phyloP scores from a whole-genome alignment of 805 yeast species.

The Aciculoconidium aculeatum region DNA sequence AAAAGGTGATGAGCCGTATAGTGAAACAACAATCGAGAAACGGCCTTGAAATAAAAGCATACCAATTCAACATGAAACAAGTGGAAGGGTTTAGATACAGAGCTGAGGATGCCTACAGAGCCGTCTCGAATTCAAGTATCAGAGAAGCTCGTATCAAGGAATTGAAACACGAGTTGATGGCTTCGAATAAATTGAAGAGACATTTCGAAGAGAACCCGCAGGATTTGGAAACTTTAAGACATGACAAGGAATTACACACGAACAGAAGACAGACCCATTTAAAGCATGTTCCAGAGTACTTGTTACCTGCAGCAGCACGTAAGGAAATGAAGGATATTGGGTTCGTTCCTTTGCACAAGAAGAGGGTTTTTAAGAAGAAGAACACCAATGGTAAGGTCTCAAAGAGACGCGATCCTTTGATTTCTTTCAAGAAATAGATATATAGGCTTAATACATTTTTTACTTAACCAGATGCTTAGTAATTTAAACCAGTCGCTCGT shows the following conservation, averaged over 20 bases:
- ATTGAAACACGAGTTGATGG: slow-evolving; percentile 75
- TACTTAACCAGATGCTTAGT: background rate
- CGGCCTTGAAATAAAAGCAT: slow-evolving; percentile 77
- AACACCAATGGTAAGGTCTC: slow-evolving; percentile 5
- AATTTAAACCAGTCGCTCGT: no score
- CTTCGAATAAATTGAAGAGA: slow-evolving; percentile 85
- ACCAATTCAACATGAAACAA: slow-evolving; percentile 85
- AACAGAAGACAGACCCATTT: slow-evolving; percentile 78
- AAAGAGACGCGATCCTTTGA: slow-evolving; percentile 59
- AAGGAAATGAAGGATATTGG: slow-evolving; percentile 49
- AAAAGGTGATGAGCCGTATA: slow-evolving; percentile 73
- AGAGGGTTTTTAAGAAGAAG: slow-evolving; percentile 37
- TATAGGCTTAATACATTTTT: background rate
- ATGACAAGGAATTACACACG: slow-evolving; percentile 84
- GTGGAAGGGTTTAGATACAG: slow-evolving; percentile 95
- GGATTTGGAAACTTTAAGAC: slow-evolving; percentile 82
- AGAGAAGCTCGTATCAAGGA: slow-evolving; percentile 93
- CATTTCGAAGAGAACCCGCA: slow-evolving; percentile 97
- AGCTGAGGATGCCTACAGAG: slow-evolving; percentile 94
- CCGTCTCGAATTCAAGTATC: slow-evolving; percentile 83
- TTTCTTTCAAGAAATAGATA: slow-evolving; percentile 30
- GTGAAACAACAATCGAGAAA: slow-evolving; percentile 67
- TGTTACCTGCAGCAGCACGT: slow-evolving; percentile 77
- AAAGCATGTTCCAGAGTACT: slow-evolving; percentile 87
- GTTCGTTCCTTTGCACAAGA: slow-evolving; percentile 66